Conservation (phyloP, 495 filamentous ascomycete species). For the Penicillium daleae region DNA sequence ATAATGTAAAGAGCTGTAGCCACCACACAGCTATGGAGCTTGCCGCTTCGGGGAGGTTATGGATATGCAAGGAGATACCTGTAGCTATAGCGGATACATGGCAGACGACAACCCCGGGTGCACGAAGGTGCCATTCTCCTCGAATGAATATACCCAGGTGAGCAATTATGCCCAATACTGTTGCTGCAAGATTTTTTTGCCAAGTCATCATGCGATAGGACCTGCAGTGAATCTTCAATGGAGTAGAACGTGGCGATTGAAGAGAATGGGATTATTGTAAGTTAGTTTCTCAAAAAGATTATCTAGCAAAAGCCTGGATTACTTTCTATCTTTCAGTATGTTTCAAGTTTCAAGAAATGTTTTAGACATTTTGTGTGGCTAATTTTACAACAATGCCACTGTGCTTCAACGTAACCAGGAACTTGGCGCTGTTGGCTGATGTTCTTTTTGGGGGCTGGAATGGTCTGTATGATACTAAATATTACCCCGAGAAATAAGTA, state of each 20-base stretch:
- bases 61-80: background rate
- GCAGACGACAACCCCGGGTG: background rate
- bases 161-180: background rate
- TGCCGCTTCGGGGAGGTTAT: background rate
- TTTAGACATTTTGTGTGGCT: background rate
- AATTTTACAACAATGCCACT: background rate
- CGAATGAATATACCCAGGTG: background rate
- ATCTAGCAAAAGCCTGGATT: background rate
- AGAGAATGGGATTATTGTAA: background rate
- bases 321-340: background rate
- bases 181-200: background rate
- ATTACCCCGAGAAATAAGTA: background rate
- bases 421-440: background rate
- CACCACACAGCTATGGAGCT: background rate
- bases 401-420: background rate
- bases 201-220: background rate
- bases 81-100: background rate
- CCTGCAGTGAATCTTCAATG: background rate
- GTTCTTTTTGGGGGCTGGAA: background rate
- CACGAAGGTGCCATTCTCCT: slow-evolving; percentile 5
- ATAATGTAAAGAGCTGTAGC: background rate
- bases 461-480: background rate
- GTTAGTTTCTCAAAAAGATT: background rate
- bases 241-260: background rate
- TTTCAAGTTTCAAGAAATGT: background rate